phyloP scores from a whole-genome alignment of 1,284 basidiomycete species.

The Sporisorium scitamineum region DNA sequence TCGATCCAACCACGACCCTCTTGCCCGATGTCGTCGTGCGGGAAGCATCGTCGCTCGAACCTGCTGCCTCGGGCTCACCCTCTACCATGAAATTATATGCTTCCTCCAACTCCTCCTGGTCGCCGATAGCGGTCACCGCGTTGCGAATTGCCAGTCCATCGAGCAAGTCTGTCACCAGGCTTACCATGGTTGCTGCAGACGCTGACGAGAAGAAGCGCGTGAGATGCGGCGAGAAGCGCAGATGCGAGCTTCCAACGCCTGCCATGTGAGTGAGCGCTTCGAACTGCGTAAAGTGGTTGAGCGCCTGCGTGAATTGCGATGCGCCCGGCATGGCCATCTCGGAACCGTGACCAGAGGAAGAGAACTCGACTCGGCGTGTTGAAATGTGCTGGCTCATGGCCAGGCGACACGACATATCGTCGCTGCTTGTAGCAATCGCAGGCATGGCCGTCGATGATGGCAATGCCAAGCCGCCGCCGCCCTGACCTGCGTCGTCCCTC shows the following conservation, averaged over 20 bases:
- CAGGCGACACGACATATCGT: conserved; percentile 47
- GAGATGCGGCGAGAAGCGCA: conserved; percentile 64
- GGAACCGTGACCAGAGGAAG: conserved; percentile 28
- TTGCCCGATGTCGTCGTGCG: conserved; percentile 15
- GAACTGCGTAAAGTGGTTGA: conserved; percentile 61
- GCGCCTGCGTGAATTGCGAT: conserved; percentile 64
- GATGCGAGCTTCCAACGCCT: conserved; percentile 33
- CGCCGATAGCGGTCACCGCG: conserved; percentile 54
- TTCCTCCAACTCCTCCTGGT: conserved; percentile 56
- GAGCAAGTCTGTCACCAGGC: conserved; percentile 42
- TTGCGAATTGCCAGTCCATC: conserved; percentile 51
- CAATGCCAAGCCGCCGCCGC: conserved; percentile 29
- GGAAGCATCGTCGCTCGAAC: conserved; percentile 14
- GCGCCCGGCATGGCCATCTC: conserved; percentile 35
- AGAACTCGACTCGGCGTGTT: conserved; percentile 39
- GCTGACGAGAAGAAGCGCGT: conserved; percentile 64
- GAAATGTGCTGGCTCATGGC: conserved; percentile 60
- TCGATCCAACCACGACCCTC: conserved; percentile 36
- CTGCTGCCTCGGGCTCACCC: conserved; percentile 19
- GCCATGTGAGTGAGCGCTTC: conserved; percentile 46
- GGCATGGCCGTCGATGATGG: conserved; percentile 59
- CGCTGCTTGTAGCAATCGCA: conserved; percentile 29
- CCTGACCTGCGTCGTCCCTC: conserved; percentile 20
- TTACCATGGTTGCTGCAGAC: conserved; percentile 43
- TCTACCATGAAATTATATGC: conserved; percentile 53